Evolutionary conservation across 768 basidiomycete genomes (phyloP).

Genomic region (Lactarius tabidus): DNA sequence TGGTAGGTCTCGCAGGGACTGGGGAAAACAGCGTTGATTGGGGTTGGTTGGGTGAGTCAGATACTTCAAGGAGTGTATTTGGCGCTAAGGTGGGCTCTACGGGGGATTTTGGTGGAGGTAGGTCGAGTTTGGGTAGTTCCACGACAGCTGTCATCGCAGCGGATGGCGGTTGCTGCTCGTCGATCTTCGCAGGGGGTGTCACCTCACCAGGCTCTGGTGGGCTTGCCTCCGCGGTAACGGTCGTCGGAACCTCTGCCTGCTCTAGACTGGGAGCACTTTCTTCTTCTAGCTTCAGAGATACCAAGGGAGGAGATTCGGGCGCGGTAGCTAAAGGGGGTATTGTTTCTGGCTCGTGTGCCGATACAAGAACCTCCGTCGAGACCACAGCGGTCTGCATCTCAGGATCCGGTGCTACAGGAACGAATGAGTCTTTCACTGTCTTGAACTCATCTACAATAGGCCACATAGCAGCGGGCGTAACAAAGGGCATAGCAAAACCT

Average conservation of each 20-base stretch:
- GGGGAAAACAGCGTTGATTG: conserved; percentile 5
- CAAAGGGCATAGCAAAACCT: background rate
- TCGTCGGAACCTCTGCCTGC: background rate
- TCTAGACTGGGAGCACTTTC: background rate
- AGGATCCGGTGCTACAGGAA: background rate
- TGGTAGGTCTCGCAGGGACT: background rate
- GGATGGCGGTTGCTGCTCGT: background rate
- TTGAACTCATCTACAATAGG: background rate
- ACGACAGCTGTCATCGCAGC: background rate
- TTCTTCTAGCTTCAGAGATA: conserved; percentile 1
- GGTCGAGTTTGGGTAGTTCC: conserved; percentile 6
- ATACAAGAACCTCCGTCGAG: background rate
- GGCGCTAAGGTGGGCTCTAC: background rate
- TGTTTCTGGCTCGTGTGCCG: background rate
- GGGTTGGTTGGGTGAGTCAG: background rate
- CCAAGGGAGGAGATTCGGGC: background rate
- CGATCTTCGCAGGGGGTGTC: background rate
- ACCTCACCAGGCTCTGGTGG: background rate
- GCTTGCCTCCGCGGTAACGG: background rate
- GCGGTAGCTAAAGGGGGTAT: background rate
- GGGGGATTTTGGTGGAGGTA: conserved; percentile 1
- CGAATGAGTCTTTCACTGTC: background rate
- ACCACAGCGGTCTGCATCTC: background rate
- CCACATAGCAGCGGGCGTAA: background rate
- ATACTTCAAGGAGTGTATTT: background rate